Percentiles rank a stretch among this genome's conserved stretches.
These are phyloP conservation scores for Suhomyces guaymorum DNA, from an alignment of 1,139 yeast species.

Conservation along the genomic window DNA sequence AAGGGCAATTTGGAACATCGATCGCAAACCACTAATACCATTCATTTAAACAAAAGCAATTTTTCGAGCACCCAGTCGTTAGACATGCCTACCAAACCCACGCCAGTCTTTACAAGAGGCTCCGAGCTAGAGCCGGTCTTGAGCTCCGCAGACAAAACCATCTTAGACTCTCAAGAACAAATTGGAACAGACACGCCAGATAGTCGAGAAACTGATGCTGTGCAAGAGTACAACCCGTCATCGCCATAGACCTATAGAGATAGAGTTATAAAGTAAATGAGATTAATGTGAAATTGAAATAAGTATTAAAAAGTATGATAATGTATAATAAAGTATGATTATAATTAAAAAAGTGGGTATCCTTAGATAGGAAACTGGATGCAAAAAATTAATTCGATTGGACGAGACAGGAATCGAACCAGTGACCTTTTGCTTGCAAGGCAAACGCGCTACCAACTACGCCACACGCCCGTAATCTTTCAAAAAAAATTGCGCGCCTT, in stretches of 20 bases:
- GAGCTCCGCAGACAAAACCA: slow-evolving; percentile 3
- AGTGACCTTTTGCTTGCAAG: slow-evolving; percentile 67
- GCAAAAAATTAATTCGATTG: slow-evolving; percentile 24
- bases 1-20: slow-evolving; percentile 10
- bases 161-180: slow-evolving; percentile 1
- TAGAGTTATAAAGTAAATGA: neutral
- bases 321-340: too few relatives aligned
- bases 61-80: too few relatives aligned
- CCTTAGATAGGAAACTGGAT: neutral
- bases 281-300: too few relatives aligned
- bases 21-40: neutral
- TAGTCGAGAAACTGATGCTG: slow-evolving; percentile 1
- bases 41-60: too few relatives aligned
- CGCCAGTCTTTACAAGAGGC: too few relatives aligned
- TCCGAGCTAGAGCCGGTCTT: slow-evolving; percentile 1
- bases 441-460: slow-evolving; percentile 74
- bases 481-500: neutral
- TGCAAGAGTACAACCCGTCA: too few relatives aligned
- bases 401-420: slow-evolving; percentile 71
- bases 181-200: neutral
- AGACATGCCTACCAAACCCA: too few relatives aligned
- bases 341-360: too few relatives aligned
- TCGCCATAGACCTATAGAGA: slow-evolving; percentile 3
- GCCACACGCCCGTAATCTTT: slow-evolving; percentile 57
- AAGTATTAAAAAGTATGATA: too few relatives aligned